Evolutionary conservation across 176 grass and related monocot species (phyloP).

Genomic region (Lolium rigidum): DNA sequence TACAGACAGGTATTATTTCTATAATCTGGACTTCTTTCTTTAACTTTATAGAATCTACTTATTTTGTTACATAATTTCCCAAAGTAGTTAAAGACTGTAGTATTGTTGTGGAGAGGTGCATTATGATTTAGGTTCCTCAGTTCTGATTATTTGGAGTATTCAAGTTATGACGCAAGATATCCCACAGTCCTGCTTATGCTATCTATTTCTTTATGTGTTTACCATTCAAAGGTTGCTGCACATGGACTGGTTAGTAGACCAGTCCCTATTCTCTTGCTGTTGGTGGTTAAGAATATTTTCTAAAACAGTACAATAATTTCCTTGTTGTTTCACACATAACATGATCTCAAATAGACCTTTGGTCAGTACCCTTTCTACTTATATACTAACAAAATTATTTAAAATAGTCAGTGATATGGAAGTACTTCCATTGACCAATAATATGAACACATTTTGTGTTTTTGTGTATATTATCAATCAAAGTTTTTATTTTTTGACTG

Average conservation of each 20-base stretch:
- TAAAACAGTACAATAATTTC: too few relatives aligned
- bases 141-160: conserved; percentile 16
- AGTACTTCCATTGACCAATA: too few relatives aligned
- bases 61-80: neutral
- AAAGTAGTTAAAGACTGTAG: conserved; percentile 3
- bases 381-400: too few relatives aligned
- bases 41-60: conserved; percentile 1
- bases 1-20: conserved; percentile 47
- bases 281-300: too few relatives aligned
- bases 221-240: conserved; percentile 24
- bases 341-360: conserved; percentile 15
- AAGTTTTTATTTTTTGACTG: too few relatives aligned
- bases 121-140: neutral
- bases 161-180: conserved; percentile 7
- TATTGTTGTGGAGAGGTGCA: conserved; percentile 13
- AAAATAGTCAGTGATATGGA: neutral
- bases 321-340: too few relatives aligned
- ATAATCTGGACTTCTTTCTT: neutral
- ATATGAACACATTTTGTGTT: too few relatives aligned
- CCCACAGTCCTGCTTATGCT: neutral
- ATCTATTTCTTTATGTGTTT: conserved; percentile 14
- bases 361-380: neutral
- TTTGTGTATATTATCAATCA: too few relatives aligned
- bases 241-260: neutral
- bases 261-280: too few relatives aligned